Base-by-base conservation (phyloP, 1,284 basidiomycete species). In the Ceratobasidium sp. region DNA sequence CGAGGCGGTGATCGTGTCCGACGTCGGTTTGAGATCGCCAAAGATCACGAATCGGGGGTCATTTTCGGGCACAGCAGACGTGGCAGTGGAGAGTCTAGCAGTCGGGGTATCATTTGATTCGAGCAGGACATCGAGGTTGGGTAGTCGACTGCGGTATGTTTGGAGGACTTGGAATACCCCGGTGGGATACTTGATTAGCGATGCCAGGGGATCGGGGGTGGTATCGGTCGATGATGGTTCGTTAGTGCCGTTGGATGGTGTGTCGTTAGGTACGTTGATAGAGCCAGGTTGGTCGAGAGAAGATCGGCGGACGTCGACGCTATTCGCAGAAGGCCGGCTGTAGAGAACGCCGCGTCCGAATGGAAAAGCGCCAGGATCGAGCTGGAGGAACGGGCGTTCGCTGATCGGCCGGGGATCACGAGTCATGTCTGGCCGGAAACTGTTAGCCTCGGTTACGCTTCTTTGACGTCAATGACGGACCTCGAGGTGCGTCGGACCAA, bases 21-120 rank as follows among this genome's bases (percentile, higher is more conserved):
- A 46, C 40, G 61, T 13, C 40, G 73, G 42, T 73, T 74, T 46
- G 71, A 88, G 83, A 80, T 93, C 90, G n/a, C 93, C 94, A 94
- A 94, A 96, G 20, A 96, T 91, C 40, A 95, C 93, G 82, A 96
- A 96, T 0, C 94, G 89, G 26, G 95, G 94, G 81, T 96, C 95
- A 80, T 95, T 92, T 23, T 91, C 89, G 1, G 93, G 94, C 0
- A 90, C 88, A 7, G 92, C 90, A 44, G 88, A 89, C 77, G 67
- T 66, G 48, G 70, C 74, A 40, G 78, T 62, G 2, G 77, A 75
- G 15, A 80, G 66, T 23, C 68, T 59, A 64, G 69, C 67, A 42
- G 78, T 76, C 2, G 84, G 83, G 3, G 84, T 81, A 15, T 87
- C 86, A 0, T 86, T 84, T n/a, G 87, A 86, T 38, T 91, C 69